Evolutionary conservation across 495 filamentous ascomycete genomes (phyloP).

Genomic region (Delitschia confertaspora): DNA sequence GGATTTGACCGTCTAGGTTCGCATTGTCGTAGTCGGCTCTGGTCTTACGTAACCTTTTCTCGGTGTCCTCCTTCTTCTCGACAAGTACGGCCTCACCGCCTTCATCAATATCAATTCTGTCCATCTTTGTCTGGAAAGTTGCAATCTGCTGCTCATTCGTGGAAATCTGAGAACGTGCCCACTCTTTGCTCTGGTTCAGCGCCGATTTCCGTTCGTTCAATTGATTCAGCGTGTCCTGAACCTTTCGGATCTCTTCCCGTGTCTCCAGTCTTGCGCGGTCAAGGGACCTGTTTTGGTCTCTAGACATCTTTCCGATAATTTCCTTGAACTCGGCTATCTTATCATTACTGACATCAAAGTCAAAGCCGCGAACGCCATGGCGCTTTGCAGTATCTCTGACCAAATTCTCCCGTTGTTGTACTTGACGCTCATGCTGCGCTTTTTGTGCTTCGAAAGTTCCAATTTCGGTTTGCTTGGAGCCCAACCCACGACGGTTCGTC

Average conservation of each 20-base stretch:
- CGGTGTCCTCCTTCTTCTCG: conserved; percentile 59
- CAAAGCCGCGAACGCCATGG: conserved; percentile 80
- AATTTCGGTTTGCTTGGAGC: conserved; percentile 68
- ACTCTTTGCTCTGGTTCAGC: conserved; percentile 59
- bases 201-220: conserved; percentile 60
- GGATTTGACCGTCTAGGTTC: conserved; percentile 61
- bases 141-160: conserved; percentile 58
- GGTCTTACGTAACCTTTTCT: conserved; percentile 49
- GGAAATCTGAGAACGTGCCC: conserved; percentile 57
- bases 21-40: conserved; percentile 51
- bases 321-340: conserved; percentile 69
- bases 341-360: conserved; percentile 63
- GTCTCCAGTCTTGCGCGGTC: conserved; percentile 65
- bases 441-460: conserved; percentile 81
- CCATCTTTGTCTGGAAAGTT: conserved; percentile 54
- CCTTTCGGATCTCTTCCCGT: conserved; percentile 57
- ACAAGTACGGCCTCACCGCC: conserved; percentile 67
- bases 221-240: conserved; percentile 56
- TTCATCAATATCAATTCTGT: conserved; percentile 70
- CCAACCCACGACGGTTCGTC: conserved; percentile 46
- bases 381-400: conserved; percentile 67
- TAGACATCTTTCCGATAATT: conserved; percentile 60
- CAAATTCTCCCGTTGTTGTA: conserved; percentile 57
- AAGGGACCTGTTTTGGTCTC: conserved; percentile 67
- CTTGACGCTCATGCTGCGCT: conserved; percentile 71